Conservation (phyloP, 2,329 filamentous ascomycete genomes). For the Arthroderma sp. region DNA sequence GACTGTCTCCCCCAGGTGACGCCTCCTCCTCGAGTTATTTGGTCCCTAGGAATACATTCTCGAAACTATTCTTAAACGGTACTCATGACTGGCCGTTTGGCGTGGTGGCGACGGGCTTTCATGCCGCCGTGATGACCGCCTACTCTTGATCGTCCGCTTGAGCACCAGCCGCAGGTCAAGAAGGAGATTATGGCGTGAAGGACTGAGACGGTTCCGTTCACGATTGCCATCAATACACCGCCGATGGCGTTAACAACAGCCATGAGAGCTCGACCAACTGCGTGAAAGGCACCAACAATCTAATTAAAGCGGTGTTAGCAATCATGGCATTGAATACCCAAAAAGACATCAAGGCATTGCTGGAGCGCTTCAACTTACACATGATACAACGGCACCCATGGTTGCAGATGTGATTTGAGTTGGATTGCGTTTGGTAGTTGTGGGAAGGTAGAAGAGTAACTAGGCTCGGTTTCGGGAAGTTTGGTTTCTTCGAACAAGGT, state of each 20-base stretch:
- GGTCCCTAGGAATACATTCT: too few species aligned
- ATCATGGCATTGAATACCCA: not conserved
- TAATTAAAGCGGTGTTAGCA: slow-evolving; percentile 21
- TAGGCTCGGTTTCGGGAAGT: not conserved
- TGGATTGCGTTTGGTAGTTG: not conserved
- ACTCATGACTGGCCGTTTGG: slow-evolving; percentile 9
- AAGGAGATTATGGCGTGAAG: slow-evolving; percentile 56
- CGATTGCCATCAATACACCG: slow-evolving; percentile 52
- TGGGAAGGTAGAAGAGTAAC: not conserved
- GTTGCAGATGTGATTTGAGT: slow-evolving; percentile 21
- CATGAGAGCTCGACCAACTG: slow-evolving; percentile 57
- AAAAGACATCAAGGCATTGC: slow-evolving; percentile 16
- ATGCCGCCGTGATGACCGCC: not conserved
- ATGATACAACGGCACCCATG: slow-evolving; percentile 77
- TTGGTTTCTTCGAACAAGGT: not conserved
- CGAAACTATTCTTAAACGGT: slow-evolving; percentile 6
- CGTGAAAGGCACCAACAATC: slow-evolving; percentile 48
- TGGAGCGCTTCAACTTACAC: slow-evolving; percentile 44
- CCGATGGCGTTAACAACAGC: slow-evolving; percentile 57
- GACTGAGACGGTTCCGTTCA: slow-evolving; percentile 54
- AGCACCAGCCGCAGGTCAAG: slow-evolving; percentile 39
- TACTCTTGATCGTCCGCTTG: slow-evolving; percentile 16
- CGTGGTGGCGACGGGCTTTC: not conserved
- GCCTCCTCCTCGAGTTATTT: not conserved
- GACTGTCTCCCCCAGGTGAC: not conserved